Percentiles rank a stretch among this genome's conserved stretches.
Conservation (phyloP, 805 yeast species). For the Hanseniaspora guilliermondii region DNA sequence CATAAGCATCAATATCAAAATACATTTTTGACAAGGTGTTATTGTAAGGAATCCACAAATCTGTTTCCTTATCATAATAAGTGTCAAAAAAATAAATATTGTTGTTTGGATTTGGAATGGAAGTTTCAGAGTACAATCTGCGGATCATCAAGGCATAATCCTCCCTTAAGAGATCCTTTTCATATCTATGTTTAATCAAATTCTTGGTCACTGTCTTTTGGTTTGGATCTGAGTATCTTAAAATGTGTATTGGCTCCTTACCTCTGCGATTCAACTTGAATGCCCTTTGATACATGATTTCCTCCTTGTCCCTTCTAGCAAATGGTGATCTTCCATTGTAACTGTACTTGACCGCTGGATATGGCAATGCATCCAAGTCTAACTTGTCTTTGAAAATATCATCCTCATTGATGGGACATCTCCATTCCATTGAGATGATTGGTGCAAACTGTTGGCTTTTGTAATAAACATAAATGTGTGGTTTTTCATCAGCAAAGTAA, state of each 20-base stretch:
- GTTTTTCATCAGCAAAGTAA: slow-evolving; percentile 51
- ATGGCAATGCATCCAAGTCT: slow-evolving; percentile 20
- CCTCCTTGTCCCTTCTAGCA: slow-evolving; percentile 37
- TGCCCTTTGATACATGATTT: slow-evolving; percentile 5
- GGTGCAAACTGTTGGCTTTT: slow-evolving; percentile 68
- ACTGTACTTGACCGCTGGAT: slow-evolving; percentile 26
- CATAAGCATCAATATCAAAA: not conserved
- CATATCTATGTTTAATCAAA: slow-evolving; percentile 24
- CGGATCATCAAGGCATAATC: slow-evolving; percentile 25
- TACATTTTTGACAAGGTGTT: slow-evolving; percentile 1
- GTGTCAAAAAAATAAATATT: slow-evolving; percentile 7
- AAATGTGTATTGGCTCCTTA: not conserved
- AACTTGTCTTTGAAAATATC: slow-evolving; percentile 1
- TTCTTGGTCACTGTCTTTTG: slow-evolving; percentile 24
- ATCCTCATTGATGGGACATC: slow-evolving; percentile 17
- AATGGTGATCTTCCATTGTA: slow-evolving; percentile 68
- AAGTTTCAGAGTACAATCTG: slow-evolving; percentile 23
- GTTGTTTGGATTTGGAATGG: slow-evolving; percentile 19
- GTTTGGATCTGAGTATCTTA: not conserved
- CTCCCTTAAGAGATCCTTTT: slow-evolving; percentile 25
- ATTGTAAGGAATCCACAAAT: not conserved
- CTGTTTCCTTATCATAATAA: not conserved
- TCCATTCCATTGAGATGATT: slow-evolving; percentile 74
- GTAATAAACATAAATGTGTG: slow-evolving; percentile 71
- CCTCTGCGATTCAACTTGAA: not conserved